Conservation (phyloP, 2,329 filamentous ascomycete genomes). For the Camillea tinctor region DNA sequence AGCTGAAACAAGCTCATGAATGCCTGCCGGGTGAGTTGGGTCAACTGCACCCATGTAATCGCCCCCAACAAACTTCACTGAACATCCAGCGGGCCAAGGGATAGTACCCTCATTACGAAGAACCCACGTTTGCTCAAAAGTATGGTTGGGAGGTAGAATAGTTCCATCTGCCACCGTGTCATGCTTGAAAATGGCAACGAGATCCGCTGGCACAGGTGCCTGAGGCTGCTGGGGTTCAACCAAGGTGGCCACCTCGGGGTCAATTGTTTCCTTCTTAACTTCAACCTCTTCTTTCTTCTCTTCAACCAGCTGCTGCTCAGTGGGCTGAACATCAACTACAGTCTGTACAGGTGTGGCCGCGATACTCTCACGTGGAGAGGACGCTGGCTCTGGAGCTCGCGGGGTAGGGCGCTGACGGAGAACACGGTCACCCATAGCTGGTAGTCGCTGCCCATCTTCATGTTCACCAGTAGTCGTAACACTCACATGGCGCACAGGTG, state of each 20-base stretch:
- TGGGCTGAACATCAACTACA: constrained; percentile 69
- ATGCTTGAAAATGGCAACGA: constrained; percentile 64
- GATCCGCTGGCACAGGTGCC: constrained; percentile 25
- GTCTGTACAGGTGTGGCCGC: constrained; percentile 62
- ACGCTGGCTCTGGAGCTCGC: constrained; percentile 50
- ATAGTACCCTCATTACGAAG: constrained; percentile 78
- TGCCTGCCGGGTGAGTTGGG: constrained; percentile 73
- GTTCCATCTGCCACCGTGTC: constrained; percentile 82
- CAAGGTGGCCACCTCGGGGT: constrained; percentile 11
- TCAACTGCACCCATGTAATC: constrained; percentile 96
- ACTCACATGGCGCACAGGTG: constrained; percentile 81
- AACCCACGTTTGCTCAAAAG: constrained; percentile 89
- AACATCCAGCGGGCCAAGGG: constrained; percentile 85
- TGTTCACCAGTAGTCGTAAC: constrained; percentile 84
- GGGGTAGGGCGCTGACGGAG: constrained; percentile 24
- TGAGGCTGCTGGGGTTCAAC: constrained; percentile 24
- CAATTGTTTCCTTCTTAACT: constrained; percentile 18
- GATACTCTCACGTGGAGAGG: constrained; percentile 48
- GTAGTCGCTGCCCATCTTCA: constrained; percentile 61
- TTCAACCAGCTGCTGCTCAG: constrained; percentile 36
- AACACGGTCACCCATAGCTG: constrained; percentile 68
- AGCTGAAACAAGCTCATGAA: constrained; percentile 72
- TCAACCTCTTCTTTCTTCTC: constrained; percentile 34
- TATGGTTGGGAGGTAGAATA: constrained; percentile 63
- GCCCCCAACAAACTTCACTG: constrained; percentile 86